Conservation (phyloP, 2,329 filamentous ascomycete genomes). For the Sporothrix phasma region DNA sequence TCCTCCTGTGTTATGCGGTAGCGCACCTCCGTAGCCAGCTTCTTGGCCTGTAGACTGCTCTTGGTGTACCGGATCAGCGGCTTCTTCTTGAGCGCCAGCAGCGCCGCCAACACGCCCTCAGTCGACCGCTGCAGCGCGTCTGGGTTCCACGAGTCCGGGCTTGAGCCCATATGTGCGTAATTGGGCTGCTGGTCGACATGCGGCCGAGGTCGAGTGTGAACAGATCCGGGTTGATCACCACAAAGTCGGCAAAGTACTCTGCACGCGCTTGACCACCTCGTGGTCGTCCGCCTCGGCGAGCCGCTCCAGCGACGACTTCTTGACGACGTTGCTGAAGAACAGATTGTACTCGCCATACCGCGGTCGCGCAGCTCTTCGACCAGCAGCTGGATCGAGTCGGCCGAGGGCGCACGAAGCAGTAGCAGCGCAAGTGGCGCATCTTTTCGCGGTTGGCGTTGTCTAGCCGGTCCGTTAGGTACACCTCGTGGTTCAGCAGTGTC, state of each 20-base stretch:
- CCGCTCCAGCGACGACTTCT: conserved; percentile 89
- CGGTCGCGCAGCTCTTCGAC: conserved; percentile 90
- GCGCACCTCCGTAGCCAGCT: conserved; percentile 82
- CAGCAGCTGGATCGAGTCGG: conserved; percentile 83
- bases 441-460: conserved; percentile 87
- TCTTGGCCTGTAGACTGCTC: conserved; percentile 82
- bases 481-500: conserved; percentile 85
- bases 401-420: conserved; percentile 90
- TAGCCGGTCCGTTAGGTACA: conserved; percentile 93
- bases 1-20: conserved; percentile 94
- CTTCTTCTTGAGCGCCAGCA: conserved; percentile 91
- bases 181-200: neutral
- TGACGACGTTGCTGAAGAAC: conserved; percentile 95
- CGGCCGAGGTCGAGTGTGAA: conserved; percentile 61
- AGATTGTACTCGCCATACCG: conserved; percentile 97
- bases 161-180: conserved; percentile 67
- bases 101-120: conserved; percentile 73
- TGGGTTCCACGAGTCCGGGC: conserved; percentile 80
- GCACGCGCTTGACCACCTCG: conserved; percentile 86
- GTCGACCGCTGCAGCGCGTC: conserved; percentile 79
- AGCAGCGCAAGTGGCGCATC: conserved; percentile 91
- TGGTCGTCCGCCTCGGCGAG: conserved; percentile 95
- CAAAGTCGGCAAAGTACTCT: conserved; percentile 97
- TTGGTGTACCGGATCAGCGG: conserved; percentile 88
- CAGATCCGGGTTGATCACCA: conserved; percentile 89